These are phyloP conservation scores for Blastobotrys chiropterorum DNA, from an alignment of 805 yeast genomes.

Conservation along the genomic window DNA sequence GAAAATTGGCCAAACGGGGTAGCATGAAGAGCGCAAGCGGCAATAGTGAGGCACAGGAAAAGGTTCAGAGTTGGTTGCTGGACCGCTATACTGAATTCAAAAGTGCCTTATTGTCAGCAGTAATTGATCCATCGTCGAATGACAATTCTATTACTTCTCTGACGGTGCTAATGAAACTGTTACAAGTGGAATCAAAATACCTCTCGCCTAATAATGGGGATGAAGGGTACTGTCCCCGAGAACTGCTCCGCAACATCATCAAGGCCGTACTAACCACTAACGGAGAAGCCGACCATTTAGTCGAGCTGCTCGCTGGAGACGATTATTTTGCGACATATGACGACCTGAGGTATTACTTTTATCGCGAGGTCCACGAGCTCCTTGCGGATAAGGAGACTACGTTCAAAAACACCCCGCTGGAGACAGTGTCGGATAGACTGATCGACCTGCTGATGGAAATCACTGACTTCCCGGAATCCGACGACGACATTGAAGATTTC, in stretches of 20 bases:
- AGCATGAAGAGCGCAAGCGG: conserved; percentile 29
- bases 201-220: conserved; percentile 41
- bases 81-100: conserved; percentile 53
- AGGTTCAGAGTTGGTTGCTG: conserved; percentile 58
- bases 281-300: conserved; percentile 33
- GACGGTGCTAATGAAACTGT: conserved; percentile 37
- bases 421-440: conserved; percentile 15
- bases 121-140: conserved; percentile 30
- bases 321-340: conserved; percentile 52
- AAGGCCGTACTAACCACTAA: conserved; percentile 28
- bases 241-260: conserved; percentile 41
- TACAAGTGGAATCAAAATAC: conserved; percentile 42
- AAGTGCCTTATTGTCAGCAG: conserved; percentile 32
- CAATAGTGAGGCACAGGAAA: conserved; percentile 40
- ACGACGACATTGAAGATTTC: conserved; percentile 18
- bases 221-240: conserved; percentile 59
- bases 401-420: conserved; percentile 5
- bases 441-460: conserved; percentile 18
- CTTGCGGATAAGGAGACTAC: not conserved
- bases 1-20: conserved; percentile 39
- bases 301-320: conserved; percentile 50
- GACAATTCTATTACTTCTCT: conserved; percentile 16
- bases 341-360: conserved; percentile 75
- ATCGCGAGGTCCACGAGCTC: conserved; percentile 42
- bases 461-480: conserved; percentile 20